phyloP scores from a whole-genome alignment of 2,329 filamentous ascomycete genomes.

The Seiridium unicorne region DNA sequence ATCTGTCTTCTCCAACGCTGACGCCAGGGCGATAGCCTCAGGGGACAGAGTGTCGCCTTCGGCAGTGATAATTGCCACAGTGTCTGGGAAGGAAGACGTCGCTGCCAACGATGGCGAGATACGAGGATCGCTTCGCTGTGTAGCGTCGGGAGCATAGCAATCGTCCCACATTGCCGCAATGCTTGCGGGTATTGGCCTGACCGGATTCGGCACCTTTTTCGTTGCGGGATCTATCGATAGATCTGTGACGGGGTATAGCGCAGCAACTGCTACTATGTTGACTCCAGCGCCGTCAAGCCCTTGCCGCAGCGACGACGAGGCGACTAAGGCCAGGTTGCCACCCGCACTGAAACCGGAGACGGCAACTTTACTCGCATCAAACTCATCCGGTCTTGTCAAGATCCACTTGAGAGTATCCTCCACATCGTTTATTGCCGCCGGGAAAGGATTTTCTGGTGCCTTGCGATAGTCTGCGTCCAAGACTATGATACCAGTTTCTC shows the following conservation, averaged over 20 bases:
- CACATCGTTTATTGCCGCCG: conserved; percentile 3
- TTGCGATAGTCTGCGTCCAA: conserved; percentile 5
- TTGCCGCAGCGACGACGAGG: background rate
- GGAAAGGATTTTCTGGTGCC: conserved; percentile 1
- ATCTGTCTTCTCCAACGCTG: background rate
- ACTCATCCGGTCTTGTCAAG: background rate
- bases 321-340: conserved; percentile 6
- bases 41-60: conserved; percentile 13
- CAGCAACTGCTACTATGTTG: conserved; percentile 4
- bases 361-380: background rate
- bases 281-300: background rate
- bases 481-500: conserved; percentile 3
- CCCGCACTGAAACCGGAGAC: conserved; percentile 5
- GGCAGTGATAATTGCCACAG: conserved; percentile 12
- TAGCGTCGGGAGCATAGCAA: conserved; percentile 14
- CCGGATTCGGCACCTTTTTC: conserved; percentile 12
- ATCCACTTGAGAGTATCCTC: conserved; percentile 3
- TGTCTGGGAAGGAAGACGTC: conserved; percentile 11
- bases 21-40: conserved; percentile 10
- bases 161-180: conserved; percentile 12
- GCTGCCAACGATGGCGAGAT: conserved; percentile 13
- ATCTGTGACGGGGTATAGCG: conserved; percentile 12
- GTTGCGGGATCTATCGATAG: conserved; percentile 10
- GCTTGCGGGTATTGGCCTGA: conserved; percentile 9
- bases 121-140: conserved; percentile 10